phyloP scores from a whole-genome alignment of 345 rosid genomes.

The Erodium maritimum region DNA sequence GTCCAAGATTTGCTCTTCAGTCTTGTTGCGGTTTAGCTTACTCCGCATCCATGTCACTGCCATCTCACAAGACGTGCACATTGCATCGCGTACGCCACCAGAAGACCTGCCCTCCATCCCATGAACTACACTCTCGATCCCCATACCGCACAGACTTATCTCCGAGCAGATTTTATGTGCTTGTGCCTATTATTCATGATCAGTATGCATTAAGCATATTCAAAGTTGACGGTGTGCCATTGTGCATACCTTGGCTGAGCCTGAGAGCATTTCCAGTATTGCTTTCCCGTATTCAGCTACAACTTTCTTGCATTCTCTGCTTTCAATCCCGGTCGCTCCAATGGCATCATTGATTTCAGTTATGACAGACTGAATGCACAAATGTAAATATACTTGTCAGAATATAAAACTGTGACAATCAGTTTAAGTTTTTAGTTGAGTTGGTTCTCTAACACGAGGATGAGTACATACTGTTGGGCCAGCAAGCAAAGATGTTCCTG shows the following conservation, averaged over 20 bases:
- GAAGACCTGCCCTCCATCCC: constrained; percentile 28
- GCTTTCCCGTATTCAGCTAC: constrained; percentile 58
- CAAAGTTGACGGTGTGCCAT: neutral
- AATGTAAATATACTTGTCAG: no score
- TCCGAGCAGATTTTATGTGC: constrained; percentile 75
- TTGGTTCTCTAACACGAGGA: no score
- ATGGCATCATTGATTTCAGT: constrained; percentile 75
- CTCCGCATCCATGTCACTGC: constrained; percentile 90
- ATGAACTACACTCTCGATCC: constrained; percentile 52
- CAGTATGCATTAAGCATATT: neutral
- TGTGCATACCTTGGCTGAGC: constrained; percentile 32
- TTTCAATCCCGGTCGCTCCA: constrained; percentile 66
- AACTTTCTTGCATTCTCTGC: constrained; percentile 61
- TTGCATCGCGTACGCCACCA: constrained; percentile 32
- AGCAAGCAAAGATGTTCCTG: constrained; percentile 81
- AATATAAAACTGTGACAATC: no score
- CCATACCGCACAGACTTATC: constrained; percentile 74
- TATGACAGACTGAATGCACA: constrained; percentile 35
- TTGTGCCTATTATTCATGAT: constrained; percentile 27
- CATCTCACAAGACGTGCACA: constrained; percentile 80
- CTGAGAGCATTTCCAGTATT: constrained; percentile 46
- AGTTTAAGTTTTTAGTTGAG: no score
- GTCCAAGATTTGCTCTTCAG: constrained; percentile 57
- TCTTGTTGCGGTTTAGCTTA: constrained; percentile 48
- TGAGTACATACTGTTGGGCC: constrained; percentile 59